Base-by-base conservation (phyloP, 2,329 filamentous ascomycete genomes). In the Paecilomyces niveus region DNA sequence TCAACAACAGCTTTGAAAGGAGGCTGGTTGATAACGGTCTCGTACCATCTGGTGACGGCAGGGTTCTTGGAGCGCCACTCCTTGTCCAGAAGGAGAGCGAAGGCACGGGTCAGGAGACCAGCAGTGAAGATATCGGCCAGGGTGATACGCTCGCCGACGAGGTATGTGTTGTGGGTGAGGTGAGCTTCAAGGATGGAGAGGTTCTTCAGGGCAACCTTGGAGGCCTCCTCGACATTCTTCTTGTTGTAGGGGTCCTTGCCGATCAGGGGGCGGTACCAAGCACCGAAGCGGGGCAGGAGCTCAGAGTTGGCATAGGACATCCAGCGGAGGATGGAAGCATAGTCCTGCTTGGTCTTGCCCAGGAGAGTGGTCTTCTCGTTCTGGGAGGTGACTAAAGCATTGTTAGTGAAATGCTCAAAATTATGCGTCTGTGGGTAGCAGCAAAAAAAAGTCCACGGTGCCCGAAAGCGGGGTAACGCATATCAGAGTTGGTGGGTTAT, bases 341-440 rank as follows among this genome's bases (percentile, higher is more conserved):
- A 93, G 87, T 99, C 94, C 84, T 99, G 93, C 89, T 99, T 99
- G 82, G 92, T 99, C 89, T 97, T 97, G 75, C 94, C 94, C 71
- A 99, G 87, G 67, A 99, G 92, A 69, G 92, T 95, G 71, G 94
- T 99, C 89, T 97, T 97, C 88, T 97, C 94, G 79, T 99, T 99
- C 83, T 99, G 94, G 70, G 94, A 97, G 72, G 94, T 92, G 76
- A 99, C 94, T 97, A 61, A 11, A 74, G 62, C 57, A 59, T 55
- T 55, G 54, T 55, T 60, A 66, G 65, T 73, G 65, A 72, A 69
- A 35, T 62, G 26, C 35, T 53, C 29, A 56, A 57, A 49, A 57
- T 64, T 33, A 53, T 60, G 58, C 29, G 64, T 64, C 21, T 57
- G 58, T 56, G 55, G 53, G 52, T 58, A 52, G 18, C 18, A 57